phyloP scores from a whole-genome alignment of 495 filamentous ascomycete species.

The Halenospora varia region DNA sequence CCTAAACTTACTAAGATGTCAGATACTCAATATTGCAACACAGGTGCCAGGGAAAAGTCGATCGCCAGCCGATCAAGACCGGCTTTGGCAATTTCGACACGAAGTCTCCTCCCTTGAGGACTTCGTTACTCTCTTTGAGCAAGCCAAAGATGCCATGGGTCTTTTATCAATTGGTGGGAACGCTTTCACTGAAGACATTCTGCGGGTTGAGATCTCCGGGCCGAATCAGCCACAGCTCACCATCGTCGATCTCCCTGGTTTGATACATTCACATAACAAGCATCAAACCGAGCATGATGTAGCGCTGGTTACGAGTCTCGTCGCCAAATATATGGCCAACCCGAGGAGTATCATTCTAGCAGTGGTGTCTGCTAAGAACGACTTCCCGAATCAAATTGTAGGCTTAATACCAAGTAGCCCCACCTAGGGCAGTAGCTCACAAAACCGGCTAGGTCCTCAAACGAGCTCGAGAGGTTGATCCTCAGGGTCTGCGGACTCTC shows the following conservation, averaged over 20 bases:
- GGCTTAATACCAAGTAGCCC: conserved; percentile 46
- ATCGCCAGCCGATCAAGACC: conserved; percentile 2
- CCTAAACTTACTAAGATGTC: conserved; percentile 27
- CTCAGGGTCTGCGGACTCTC: conserved; percentile 69
- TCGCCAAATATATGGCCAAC: conserved; percentile 57
- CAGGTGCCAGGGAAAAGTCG: conserved; percentile 9
- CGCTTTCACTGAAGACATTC: conserved; percentile 56
- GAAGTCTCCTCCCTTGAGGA: conserved; percentile 6
- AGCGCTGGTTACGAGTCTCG: conserved; percentile 46
- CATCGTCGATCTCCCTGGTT: conserved; percentile 65
- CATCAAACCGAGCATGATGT: conserved; percentile 44
- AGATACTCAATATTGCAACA: conserved; percentile 11
- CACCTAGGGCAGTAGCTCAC: background rate
- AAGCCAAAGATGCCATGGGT: conserved; percentile 47
- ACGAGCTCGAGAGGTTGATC: conserved; percentile 57
- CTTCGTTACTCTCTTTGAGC: conserved; percentile 25
- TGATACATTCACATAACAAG: conserved; percentile 47
- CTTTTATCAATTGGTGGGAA: conserved; percentile 37
- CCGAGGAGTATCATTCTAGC: conserved; percentile 59
- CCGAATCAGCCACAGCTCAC: conserved; percentile 62
- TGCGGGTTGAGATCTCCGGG: conserved; percentile 65
- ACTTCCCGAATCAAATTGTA: conserved; percentile 44
- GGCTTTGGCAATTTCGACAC: conserved; percentile 9
- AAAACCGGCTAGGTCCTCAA: conserved; percentile 59
- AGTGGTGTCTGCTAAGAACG: conserved; percentile 61